Evolutionary conservation across 1,139 yeast genomes (phyloP), one percentile per base, ranked within the genome.

Genomic region (Zhuliangozyma parablackwelliae): DNA sequence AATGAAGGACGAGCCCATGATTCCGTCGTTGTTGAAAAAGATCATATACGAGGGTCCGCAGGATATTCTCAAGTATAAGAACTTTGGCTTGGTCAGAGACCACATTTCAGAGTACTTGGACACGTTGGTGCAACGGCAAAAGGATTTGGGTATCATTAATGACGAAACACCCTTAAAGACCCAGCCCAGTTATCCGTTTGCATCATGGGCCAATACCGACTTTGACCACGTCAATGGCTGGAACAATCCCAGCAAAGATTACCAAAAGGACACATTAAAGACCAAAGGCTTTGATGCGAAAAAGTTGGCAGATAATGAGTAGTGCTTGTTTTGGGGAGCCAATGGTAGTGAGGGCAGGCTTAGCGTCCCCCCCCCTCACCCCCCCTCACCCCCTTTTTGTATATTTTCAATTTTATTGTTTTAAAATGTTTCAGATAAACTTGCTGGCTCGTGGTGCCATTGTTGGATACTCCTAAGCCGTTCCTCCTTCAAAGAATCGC

Each of bases 1-100:
- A 51, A 81, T 82, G 88, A 81, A 80, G 52, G 86, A 82, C 53
- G 90, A 82, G 52, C 88, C 89, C 7, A 56, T 78, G 59, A 67
- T 82, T 26, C 89, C 89, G n/a, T 76, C 85, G 1, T 63, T 82
- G 37, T 54, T 82, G 36, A 72, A 73, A 48, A 80, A 80, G 51
- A 78, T 81, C 37, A 59, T 82, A 28, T 75, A 62, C 44, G 87
- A 82, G 53, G 88, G 79, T 0, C 88, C 88, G 5, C 79, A 75
- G 44, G 73, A 72, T 36, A 82, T 82, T 41, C 58, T 78, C 50
- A 74, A 78, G 53, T 82, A 82, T 58, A 82, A 82, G 53, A 72
- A 72, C 43, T 81, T 81, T 47, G 75, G 65, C 35, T 50, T 67
- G 27, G 69, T 78, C 47, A 67, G 84, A 51, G 82, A 78, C 48